Evolutionary conservation across 208 protist genomes (phyloP).

Genomic region (Leishmania braziliensis): DNA sequence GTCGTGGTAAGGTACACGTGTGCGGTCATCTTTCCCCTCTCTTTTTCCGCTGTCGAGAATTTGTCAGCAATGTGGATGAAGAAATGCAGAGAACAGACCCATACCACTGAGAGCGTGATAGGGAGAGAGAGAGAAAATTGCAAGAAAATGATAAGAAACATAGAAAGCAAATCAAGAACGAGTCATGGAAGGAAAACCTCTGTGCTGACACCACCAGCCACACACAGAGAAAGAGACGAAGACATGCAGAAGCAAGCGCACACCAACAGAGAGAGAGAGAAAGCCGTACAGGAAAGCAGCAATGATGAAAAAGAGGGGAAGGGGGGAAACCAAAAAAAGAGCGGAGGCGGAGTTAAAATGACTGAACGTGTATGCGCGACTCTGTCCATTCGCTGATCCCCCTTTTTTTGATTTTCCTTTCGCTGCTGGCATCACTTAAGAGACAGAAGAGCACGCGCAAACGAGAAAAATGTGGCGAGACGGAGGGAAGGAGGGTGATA

Average conservation of each 20-base stretch:
- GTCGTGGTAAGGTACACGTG: background rate
- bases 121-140: background rate
- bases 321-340: too few species aligned
- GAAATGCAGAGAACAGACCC: background rate
- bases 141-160: constrained; percentile 12
- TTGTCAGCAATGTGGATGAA: background rate
- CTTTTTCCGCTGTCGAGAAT: background rate
- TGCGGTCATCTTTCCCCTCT: background rate
- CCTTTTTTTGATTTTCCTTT: background rate
- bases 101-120: background rate
- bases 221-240: background rate
- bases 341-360: background rate
- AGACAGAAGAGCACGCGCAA: background rate
- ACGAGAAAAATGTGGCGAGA: background rate
- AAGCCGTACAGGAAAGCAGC: background rate
- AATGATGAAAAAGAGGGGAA: background rate
- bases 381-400: background rate
- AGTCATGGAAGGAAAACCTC: background rate
- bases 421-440: background rate
- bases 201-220: background rate
- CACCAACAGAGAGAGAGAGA: background rate
- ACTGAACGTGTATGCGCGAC: too few species aligned
- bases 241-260: background rate
- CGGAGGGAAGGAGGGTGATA: background rate
- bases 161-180: background rate